These are phyloP conservation scores for Echria macrotheca DNA, from an alignment of 495 filamentous ascomycete genomes.

Conservation along the genomic window DNA sequence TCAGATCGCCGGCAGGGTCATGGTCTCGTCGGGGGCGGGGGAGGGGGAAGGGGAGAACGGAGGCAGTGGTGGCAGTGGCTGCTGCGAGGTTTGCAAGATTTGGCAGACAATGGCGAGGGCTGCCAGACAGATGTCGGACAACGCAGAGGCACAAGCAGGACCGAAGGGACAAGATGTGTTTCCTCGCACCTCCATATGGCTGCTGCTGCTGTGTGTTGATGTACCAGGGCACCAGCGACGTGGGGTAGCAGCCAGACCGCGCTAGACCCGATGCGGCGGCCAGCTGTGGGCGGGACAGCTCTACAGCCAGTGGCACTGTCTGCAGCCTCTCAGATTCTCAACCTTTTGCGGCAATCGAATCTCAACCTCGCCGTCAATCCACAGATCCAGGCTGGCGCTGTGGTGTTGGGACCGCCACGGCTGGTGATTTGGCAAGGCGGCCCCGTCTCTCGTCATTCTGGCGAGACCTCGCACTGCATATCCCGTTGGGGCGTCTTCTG, in stretches of 20 bases:
- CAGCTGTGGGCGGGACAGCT: conserved; percentile 14
- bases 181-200: conserved; percentile 14
- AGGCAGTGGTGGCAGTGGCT: conserved; percentile 10
- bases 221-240: conserved; percentile 10
- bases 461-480: conserved; percentile 10
- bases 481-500: too few relatives aligned
- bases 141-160: background rate
- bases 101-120: too few relatives aligned
- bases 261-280: conserved; percentile 13
- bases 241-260: conserved; percentile 10
- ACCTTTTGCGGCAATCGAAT: background rate
- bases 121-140: conserved; percentile 2
- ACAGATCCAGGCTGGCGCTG: too few relatives aligned
- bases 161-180: conserved; percentile 12
- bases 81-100: too few relatives aligned
- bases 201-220: conserved; percentile 14
- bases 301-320: too few relatives aligned
- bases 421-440: too few relatives aligned
- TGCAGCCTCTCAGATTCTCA: too few relatives aligned
- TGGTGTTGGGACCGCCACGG: too few relatives aligned
- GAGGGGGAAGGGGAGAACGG: background rate
- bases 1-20: conserved; percentile 9
- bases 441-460: too few relatives aligned
- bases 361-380: too few relatives aligned
- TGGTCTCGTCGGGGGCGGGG: conserved; percentile 7